These are phyloP conservation scores for Scortechinia acanthostroma DNA, from an alignment of 2,329 filamentous ascomycete genomes.

Conservation along the genomic window DNA sequence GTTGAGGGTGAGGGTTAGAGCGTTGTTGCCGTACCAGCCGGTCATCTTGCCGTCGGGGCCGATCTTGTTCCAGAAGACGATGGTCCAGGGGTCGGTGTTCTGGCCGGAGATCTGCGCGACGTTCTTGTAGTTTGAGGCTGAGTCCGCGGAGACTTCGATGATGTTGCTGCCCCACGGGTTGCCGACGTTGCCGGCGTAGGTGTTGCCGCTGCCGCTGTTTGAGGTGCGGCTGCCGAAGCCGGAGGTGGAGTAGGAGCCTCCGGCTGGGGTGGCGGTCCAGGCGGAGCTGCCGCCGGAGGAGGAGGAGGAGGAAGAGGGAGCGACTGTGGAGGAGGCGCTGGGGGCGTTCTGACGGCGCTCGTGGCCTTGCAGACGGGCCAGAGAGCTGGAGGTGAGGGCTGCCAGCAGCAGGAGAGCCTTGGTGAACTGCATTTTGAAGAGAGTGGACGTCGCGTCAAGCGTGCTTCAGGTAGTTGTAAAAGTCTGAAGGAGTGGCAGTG, in stretches of 20 bases:
- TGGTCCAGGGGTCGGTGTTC: slow-evolving; percentile 21
- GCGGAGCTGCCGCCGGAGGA: slow-evolving; percentile 6
- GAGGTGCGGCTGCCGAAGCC: slow-evolving; percentile 9
- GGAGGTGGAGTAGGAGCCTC: neutral
- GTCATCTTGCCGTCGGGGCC: slow-evolving; percentile 31
- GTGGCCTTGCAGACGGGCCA: slow-evolving; percentile 9
- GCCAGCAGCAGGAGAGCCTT: slow-evolving; percentile 2
- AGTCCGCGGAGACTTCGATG: slow-evolving; percentile 24
- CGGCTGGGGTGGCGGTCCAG: slow-evolving; percentile 4
- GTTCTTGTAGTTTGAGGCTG: slow-evolving; percentile 32
- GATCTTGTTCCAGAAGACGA: slow-evolving; percentile 44
- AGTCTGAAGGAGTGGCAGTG: neutral
- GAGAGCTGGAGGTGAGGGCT: slow-evolving; percentile 11
- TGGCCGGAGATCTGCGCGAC: slow-evolving; percentile 27
- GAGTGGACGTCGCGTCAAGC: neutral
- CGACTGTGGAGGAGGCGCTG: slow-evolving; percentile 4
- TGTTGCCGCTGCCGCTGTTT: slow-evolving; percentile 23
- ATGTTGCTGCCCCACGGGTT: slow-evolving; percentile 40
- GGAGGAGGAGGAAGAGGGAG: slow-evolving; percentile 6
- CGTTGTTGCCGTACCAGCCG: slow-evolving; percentile 31
- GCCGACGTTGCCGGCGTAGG: slow-evolving; percentile 38
- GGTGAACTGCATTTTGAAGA: slow-evolving; percentile 2
- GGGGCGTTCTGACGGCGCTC: slow-evolving; percentile 4
- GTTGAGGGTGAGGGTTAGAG: slow-evolving; percentile 29
- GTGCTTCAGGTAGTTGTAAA: neutral